These are phyloP conservation scores for Populus deltoides DNA, from an alignment of 345 rosid genomes.

Conservation along the genomic window DNA sequence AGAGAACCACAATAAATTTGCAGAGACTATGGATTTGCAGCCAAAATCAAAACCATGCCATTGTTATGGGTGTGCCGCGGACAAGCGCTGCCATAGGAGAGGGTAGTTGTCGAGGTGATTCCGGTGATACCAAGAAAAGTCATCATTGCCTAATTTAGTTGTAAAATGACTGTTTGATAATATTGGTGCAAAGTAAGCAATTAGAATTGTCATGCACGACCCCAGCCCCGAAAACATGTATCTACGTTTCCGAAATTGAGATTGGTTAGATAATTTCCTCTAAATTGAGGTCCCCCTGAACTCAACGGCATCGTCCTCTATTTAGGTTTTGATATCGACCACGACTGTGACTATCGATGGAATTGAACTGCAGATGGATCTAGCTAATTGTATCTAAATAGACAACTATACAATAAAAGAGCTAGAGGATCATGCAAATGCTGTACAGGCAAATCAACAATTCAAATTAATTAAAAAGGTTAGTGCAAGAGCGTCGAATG, in stretches of 20 bases:
- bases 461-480: not conserved
- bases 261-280: not conserved
- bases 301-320: not conserved
- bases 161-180: not conserved
- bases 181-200: not conserved
- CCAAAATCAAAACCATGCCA: too few species aligned
- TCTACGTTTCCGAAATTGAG: not conserved
- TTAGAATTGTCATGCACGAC: not conserved
- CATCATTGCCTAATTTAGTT: not conserved
- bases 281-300: not conserved
- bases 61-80: too few species aligned
- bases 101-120: too few species aligned
- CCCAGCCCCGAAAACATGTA: not conserved
- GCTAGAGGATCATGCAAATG: not conserved
- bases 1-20: too few species aligned
- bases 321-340: not conserved
- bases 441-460: not conserved
- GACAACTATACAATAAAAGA: not conserved
- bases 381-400: too few species aligned
- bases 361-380: not conserved
- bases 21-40: too few species aligned
- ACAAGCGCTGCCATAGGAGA: too few species aligned
- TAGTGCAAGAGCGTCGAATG: not conserved
- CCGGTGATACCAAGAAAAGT: too few species aligned
- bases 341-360: not conserved